A percentile compares a stretch with the other conserved stretches of the same genome.
These are phyloP conservation scores for Tolypocladium ovalisporum DNA, from an alignment of 2,329 filamentous ascomycete species.

Conservation along the genomic window DNA sequence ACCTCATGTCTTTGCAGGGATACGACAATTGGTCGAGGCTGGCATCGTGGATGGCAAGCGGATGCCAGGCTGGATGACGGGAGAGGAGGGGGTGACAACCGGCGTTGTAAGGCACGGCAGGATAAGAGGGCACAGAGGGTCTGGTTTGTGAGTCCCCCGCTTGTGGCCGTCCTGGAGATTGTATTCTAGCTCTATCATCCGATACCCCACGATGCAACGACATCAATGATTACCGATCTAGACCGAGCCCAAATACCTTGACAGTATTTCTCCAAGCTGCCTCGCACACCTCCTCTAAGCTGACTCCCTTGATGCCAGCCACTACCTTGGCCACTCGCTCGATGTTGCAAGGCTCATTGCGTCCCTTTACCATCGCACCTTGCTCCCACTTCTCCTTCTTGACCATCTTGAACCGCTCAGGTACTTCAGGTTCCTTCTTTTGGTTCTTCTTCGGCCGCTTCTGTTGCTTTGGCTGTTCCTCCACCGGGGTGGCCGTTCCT, in stretches of 20 bases:
- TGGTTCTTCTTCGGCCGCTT: conserved; percentile 30
- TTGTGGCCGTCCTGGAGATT: conserved; percentile 5
- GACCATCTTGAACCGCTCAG: conserved; percentile 65
- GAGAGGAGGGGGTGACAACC: conserved; percentile 69
- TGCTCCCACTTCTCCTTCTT: conserved; percentile 95
- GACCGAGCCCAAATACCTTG: conserved; percentile 62
- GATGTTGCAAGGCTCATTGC: conserved; percentile 88
- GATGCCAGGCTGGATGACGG: conserved; percentile 88
- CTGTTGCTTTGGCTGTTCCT: conserved; percentile 8
- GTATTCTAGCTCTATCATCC: conserved; percentile 11
- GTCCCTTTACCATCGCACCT: conserved; percentile 83
- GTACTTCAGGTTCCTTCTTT: conserved; percentile 55
- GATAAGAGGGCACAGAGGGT: conserved; percentile 48
- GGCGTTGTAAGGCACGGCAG: conserved; percentile 58
- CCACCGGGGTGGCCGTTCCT: conserved; percentile 7
- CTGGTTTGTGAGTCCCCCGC: conserved; percentile 30
- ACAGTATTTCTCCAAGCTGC: conserved; percentile 76
- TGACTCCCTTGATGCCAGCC: conserved; percentile 71
- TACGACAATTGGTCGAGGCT: conserved; percentile 66
- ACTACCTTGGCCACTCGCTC: conserved; percentile 80
- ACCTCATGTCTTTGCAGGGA: conserved; percentile 67
- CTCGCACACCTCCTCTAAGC: conserved; percentile 75
- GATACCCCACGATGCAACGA: conserved; percentile 14
- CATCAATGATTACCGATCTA: conserved; percentile 10
- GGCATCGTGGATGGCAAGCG: conserved; percentile 64